A percentile compares a stretch with the other conserved stretches of the same genome.
These are phyloP conservation scores for Solanum appendiculatum DNA, from an alignment of 257 asterid genomes.

Conservation along the genomic window DNA sequence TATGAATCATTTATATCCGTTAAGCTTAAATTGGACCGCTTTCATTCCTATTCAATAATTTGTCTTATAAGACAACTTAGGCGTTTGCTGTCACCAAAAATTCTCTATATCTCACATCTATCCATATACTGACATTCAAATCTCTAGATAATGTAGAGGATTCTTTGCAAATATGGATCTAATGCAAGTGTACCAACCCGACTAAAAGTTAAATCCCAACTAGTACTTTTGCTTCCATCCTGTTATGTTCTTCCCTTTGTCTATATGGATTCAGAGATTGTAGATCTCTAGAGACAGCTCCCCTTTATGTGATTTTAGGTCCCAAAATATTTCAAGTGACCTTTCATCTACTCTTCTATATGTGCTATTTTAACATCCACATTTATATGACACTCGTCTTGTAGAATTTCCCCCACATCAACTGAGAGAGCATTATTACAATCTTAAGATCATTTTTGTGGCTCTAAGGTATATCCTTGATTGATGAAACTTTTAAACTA, in stretches of 20 bases:
- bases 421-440: background rate
- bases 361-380: background rate
- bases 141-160: background rate
- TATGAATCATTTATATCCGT: background rate
- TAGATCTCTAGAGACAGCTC: background rate
- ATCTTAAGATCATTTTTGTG: background rate
- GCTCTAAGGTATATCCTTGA: background rate
- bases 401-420: background rate
- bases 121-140: background rate
- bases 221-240: background rate
- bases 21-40: background rate
- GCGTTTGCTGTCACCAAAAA: background rate
- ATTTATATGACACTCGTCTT: background rate
- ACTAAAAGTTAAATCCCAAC: background rate
- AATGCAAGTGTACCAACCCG: background rate
- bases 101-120: background rate
- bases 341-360: background rate
- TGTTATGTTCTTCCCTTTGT: background rate
- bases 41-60: background rate
- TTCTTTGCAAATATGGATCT: background rate
- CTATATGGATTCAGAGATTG: background rate
- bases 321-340: background rate
- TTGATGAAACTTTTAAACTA: background rate
- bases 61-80: background rate
- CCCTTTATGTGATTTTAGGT: background rate